These are phyloP conservation scores for Rugiboletus extremiorientalis DNA, from an alignment of 1,284 basidiomycete genomes.

Conservation along the genomic window DNA sequence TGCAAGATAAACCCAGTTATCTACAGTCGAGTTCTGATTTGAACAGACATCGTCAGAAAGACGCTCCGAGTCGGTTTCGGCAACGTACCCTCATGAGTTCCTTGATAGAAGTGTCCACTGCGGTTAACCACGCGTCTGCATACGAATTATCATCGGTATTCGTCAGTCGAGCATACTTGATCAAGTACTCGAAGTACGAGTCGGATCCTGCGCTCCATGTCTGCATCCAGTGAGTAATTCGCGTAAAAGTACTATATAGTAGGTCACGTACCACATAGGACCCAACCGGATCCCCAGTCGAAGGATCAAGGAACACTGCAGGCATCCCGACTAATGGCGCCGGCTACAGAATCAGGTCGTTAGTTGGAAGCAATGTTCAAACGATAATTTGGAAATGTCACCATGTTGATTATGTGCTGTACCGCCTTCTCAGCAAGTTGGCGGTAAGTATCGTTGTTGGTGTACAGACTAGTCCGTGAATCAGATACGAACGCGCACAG, in stretches of 20 bases:
- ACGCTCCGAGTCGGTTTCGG: fast-evolving
- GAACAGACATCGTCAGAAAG: not conserved
- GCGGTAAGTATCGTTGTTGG: slow-evolving; percentile 57
- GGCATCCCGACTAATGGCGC: slow-evolving; percentile 45
- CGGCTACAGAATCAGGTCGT: slow-evolving; percentile 11
- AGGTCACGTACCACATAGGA: slow-evolving; percentile 55
- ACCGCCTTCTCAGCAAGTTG: slow-evolving; percentile 51
- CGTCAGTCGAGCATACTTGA: slow-evolving; percentile 69
- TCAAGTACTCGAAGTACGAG: slow-evolving; percentile 76
- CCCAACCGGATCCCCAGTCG: slow-evolving; percentile 49
- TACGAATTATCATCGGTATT: slow-evolving; percentile 60
- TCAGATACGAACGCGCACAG: not conserved
- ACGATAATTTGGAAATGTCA: slow-evolving; percentile 39
- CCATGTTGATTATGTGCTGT: slow-evolving; percentile 47
- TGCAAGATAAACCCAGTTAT: slow-evolving; percentile 58
- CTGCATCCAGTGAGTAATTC: slow-evolving; percentile 33
- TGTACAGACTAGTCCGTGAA: slow-evolving; percentile 43
- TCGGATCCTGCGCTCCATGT: slow-evolving; percentile 64
- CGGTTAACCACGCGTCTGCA: slow-evolving; percentile 63
- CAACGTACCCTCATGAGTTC: slow-evolving; percentile 47
- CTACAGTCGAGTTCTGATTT: slow-evolving; percentile 60
- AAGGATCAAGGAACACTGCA: slow-evolving; percentile 59
- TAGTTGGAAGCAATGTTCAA: not conserved
- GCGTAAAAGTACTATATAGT: not conserved
- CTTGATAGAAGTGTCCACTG: slow-evolving; percentile 68